These are phyloP conservation scores for Erodium maritimum DNA, from an alignment of 345 rosid species.

Conservation along the genomic window DNA sequence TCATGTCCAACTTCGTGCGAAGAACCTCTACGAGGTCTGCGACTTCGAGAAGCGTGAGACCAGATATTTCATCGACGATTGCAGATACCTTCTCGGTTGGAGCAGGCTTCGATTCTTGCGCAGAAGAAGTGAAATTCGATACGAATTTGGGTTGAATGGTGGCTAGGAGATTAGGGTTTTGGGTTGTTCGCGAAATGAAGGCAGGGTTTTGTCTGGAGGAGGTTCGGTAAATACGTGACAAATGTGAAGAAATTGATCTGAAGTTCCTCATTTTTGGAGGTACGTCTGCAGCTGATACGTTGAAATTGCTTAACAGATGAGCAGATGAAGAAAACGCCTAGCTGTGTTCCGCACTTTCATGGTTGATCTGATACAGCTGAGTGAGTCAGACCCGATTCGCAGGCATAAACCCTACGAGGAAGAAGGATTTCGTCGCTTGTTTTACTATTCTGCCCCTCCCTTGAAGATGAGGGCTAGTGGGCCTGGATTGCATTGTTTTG, in stretches of 20 bases:
- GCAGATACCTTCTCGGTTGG: slow-evolving; percentile 34
- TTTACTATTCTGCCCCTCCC: no score
- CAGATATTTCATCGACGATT: slow-evolving; percentile 57
- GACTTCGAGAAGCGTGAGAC: slow-evolving; percentile 62
- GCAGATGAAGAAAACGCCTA: no score
- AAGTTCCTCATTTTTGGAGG: slow-evolving; percentile 26
- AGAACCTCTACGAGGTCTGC: slow-evolving; percentile 61
- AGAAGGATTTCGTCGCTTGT: no score
- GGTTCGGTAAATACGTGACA: slow-evolving; percentile 20
- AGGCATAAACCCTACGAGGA: no score
- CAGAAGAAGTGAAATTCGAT: slow-evolving; percentile 8
- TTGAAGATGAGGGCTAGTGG: no score
- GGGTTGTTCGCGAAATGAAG: no score
- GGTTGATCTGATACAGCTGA: no score
- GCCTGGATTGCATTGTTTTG: no score
- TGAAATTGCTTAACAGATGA: no score
- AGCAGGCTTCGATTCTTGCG: slow-evolving; percentile 11
- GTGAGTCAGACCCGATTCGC: no score
- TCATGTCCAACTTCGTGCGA: slow-evolving; percentile 41
- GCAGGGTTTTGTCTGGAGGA: background rate
- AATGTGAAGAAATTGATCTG: slow-evolving; percentile 28
- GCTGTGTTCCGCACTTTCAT: no score
- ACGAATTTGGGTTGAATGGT: slow-evolving; percentile 7
- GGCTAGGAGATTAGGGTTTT: background rate
- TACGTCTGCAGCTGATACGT: no score